Base-by-base conservation (phyloP, 495 filamentous ascomycete genomes). In the Lophiotrema nucula region DNA sequence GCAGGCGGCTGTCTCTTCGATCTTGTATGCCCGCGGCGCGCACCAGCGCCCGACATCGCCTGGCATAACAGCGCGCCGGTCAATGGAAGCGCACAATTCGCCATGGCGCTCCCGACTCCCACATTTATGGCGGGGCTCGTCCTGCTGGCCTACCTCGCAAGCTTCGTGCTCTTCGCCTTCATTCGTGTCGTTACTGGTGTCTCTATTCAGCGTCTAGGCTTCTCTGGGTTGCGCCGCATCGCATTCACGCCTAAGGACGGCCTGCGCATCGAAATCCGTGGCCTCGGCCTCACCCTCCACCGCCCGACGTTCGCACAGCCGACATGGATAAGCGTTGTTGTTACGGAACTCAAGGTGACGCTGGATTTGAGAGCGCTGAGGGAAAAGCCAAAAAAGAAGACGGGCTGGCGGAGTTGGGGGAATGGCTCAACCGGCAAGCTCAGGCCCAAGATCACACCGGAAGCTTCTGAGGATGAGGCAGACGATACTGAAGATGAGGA, bases 271-370 rank as follows among this genome's bases (percentile, higher is more conserved):
- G 89, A 97, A 71, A 84, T 97, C 38, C 85, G 93, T 33, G 90
- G 90, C 38, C 76, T 97, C 35, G 91, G 93, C 21, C 77, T 97
- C 45, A 85, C 88, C 35, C 66, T 97, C 60, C 93, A 97, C 72
- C 84, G 90, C 8, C 92, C 93, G 6, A 96, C 93, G 15, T 97
- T 97, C 70, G 88, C 91, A 18, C 91, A 97, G 70, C 92, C 93
- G 45, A 97, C 95, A 72, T 99, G 93, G 93, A 74, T 97, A 58
- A 96, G 90, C 65, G 77, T 99, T 31, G 88, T 90, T 21, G 73
- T 97, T 46, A 86, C 83, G 53, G 92, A 96, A 58, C 73, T 96
- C 31, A 87, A 81, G 41, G 77, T 97, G n/a, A 91, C 88, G 0
- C 68, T 97, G 22, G 89, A 97, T 70, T 72, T 89, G 45, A 79